These are phyloP conservation scores for Brassica cretica DNA, from an alignment of 345 rosid species.

Conservation along the genomic window DNA sequence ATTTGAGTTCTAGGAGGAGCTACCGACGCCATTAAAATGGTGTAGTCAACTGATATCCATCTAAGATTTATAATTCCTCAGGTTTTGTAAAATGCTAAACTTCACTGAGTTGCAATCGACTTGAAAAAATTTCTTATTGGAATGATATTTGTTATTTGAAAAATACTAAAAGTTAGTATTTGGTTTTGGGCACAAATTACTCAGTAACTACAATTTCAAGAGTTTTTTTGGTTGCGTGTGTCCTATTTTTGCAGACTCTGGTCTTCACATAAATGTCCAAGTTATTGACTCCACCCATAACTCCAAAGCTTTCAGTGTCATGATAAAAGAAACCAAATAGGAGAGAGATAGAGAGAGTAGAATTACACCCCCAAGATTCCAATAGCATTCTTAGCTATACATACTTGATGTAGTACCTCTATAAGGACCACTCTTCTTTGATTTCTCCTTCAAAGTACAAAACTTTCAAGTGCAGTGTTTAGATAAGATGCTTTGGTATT, in stretches of 20 bases:
- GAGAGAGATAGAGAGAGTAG: neutral
- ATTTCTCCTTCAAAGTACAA: conserved; percentile 30
- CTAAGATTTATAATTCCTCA: neutral
- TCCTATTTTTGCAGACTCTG: conserved; percentile 23
- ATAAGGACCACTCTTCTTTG: conserved; percentile 37
- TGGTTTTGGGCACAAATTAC: neutral
- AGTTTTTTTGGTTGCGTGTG: neutral
- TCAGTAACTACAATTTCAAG: neutral
- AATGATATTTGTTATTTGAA: neutral
- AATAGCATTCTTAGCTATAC: conserved; percentile 28
- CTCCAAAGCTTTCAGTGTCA: conserved; percentile 21
- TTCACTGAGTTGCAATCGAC: neutral
- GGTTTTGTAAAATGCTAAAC: neutral
- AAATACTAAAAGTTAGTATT: neutral
- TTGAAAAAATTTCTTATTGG: neutral
- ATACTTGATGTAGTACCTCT: conserved; percentile 22
- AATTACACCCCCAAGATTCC: conserved; percentile 17
- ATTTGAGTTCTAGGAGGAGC: neutral
- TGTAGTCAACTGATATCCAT: neutral
- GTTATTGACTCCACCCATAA: conserved; percentile 26
- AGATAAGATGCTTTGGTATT: conserved; percentile 11
- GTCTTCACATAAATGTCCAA: conserved; percentile 34
- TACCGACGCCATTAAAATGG: neutral
- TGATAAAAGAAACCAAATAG: conserved; percentile 4
- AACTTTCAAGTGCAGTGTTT: conserved; percentile 3